Percentiles rank a stretch among this genome's conserved stretches.
These are phyloP conservation scores for Alternaria dauci DNA, from an alignment of 2,329 filamentous ascomycete genomes.

Conservation along the genomic window DNA sequence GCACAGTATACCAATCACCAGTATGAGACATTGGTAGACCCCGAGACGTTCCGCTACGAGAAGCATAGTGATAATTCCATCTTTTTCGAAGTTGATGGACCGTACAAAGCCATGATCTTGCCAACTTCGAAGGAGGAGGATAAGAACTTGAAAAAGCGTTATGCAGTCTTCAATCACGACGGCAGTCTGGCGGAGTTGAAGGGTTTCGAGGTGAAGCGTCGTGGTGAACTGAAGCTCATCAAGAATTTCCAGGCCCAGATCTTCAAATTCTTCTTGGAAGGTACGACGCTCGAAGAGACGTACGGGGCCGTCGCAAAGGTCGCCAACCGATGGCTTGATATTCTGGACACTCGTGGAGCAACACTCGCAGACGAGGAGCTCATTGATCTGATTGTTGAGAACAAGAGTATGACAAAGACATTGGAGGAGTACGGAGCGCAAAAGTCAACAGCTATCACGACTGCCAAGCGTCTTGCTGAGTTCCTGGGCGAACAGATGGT, in stretches of 20 bases:
- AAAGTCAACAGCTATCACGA: conserved; percentile 99
- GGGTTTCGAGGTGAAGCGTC: conserved; percentile 95
- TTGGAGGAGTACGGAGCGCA: conserved; percentile 94
- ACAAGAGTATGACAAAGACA: conserved; percentile 97
- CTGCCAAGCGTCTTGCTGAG: conserved; percentile 90
- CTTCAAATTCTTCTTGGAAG: conserved; percentile 98
- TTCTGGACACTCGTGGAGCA: conserved; percentile 84
- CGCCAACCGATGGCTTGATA: conserved; percentile 95
- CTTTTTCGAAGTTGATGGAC: conserved; percentile 98
- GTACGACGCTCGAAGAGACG: conserved; percentile 83
- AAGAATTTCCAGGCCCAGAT: conserved; percentile 99
- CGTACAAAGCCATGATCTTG: conserved; percentile 96
- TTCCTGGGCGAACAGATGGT: conserved; percentile 99
- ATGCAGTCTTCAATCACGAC: conserved; percentile 98
- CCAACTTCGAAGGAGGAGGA: conserved; percentile 98
- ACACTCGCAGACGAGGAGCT: conserved; percentile 96
- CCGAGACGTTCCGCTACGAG: conserved; percentile 84
- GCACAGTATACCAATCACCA: conserved; percentile 96
- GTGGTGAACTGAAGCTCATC: conserved; percentile 98
- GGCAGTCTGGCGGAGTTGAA: conserved; percentile 95
- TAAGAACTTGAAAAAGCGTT: conserved; percentile 99
- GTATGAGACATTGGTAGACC: conserved; percentile 88
- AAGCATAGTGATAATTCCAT: conserved; percentile 99
- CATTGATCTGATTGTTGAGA: conserved; percentile 99
- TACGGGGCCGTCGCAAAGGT: conserved; percentile 93